These are phyloP conservation scores for Phytophthora sansomeana DNA, from an alignment of 352 stramenopile genomes.

Conservation along the genomic window DNA sequence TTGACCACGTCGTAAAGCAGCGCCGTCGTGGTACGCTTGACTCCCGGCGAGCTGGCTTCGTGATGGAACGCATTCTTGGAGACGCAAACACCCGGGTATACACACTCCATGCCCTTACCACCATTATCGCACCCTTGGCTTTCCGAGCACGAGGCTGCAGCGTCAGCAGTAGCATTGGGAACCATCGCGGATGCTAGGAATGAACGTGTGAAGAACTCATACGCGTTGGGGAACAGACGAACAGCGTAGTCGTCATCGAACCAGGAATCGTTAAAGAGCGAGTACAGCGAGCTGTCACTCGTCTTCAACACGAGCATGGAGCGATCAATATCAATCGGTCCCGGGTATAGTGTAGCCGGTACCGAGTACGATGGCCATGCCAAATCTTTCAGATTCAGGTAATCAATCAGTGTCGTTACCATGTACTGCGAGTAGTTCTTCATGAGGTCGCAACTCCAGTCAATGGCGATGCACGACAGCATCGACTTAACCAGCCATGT, in stretches of 20 bases:
- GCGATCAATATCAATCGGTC: slow-evolving; percentile 53
- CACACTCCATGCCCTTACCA: slow-evolving; percentile 72
- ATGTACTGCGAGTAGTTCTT: slow-evolving; percentile 67
- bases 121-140: slow-evolving; percentile 61
- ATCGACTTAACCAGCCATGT: slow-evolving; percentile 62
- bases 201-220: slow-evolving; percentile 78
- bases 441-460: slow-evolving; percentile 84
- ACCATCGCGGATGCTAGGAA: slow-evolving; percentile 74
- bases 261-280: slow-evolving; percentile 63
- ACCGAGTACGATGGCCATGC: slow-evolving; percentile 62
- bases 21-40: slow-evolving; percentile 57
- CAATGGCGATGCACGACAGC: slow-evolving; percentile 59
- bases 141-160: slow-evolving; percentile 53
- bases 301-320: slow-evolving; percentile 62
- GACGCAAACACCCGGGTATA: slow-evolving; percentile 77
- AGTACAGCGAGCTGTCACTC: slow-evolving; percentile 45
- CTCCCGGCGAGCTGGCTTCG: slow-evolving; percentile 73
- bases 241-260: slow-evolving; percentile 62
- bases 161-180: slow-evolving; percentile 42
- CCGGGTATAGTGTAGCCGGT: slow-evolving; percentile 67
- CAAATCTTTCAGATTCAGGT: slow-evolving; percentile 52
- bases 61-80: slow-evolving; percentile 76
- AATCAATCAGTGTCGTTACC: slow-evolving; percentile 73
- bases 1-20: slow-evolving; percentile 74
- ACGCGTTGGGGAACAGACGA: slow-evolving; percentile 82